A percentile compares a stretch with the other conserved stretches of the same genome.
phyloP scores from a whole-genome alignment of 768 basidiomycete species.

The Podaxis sp. region DNA sequence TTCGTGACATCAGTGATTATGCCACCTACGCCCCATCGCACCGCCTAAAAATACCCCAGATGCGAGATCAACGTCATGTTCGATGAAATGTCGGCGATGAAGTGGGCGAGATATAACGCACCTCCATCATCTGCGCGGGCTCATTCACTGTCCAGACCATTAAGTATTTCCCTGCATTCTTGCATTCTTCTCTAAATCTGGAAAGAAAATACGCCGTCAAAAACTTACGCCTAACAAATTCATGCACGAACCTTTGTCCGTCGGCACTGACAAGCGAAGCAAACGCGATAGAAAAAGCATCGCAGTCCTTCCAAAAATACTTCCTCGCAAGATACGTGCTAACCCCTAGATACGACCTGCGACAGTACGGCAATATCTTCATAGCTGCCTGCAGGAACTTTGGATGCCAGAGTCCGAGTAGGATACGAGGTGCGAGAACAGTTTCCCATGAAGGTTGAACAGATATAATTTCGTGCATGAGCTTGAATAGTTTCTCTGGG shows the following conservation, averaged over 20 bases:
- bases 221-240: too few relatives aligned
- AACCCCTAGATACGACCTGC: conserved; percentile 81
- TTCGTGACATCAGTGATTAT: conserved; percentile 78
- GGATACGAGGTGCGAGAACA: conserved; percentile 72
- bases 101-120: conserved; percentile 27
- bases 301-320: conserved; percentile 88
- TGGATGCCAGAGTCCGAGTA: conserved; percentile 90
- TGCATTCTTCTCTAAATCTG: conserved; percentile 83
- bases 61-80: neutral
- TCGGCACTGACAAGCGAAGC: conserved; percentile 65
- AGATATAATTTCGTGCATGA: conserved; percentile 72
- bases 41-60: conserved; percentile 46
- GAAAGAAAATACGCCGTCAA: conserved; percentile 7
- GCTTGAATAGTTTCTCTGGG: conserved; percentile 74
- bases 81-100: neutral
- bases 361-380: conserved; percentile 74
- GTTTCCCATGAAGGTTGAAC: conserved; percentile 72
- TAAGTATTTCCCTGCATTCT: conserved; percentile 73
- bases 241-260: conserved; percentile 58
- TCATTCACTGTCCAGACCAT: conserved; percentile 98
- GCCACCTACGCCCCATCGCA: conserved; percentile 75
- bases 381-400: conserved; percentile 81
- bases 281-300: conserved; percentile 87
- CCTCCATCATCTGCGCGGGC: conserved; percentile 88
- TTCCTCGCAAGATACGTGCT: conserved; percentile 70